Evolutionary conservation across 176 grass and related monocot species (phyloP).

Genomic region (Otatea glauca): DNA sequence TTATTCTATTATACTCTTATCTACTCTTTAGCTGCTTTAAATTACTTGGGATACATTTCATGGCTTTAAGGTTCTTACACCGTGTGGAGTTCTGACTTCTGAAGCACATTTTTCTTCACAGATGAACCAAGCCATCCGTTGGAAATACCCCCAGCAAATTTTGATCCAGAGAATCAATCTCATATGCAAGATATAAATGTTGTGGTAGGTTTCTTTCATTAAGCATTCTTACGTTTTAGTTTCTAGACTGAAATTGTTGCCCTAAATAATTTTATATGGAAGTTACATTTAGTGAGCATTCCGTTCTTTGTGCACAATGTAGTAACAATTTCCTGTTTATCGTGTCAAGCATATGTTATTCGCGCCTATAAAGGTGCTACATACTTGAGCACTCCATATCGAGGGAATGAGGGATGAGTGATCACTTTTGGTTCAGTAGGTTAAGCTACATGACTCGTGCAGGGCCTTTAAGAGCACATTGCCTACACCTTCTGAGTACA

Average conservation of each 20-base stretch:
- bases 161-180: slow-evolving; percentile 43
- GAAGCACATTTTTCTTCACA: slow-evolving; percentile 52
- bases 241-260: slow-evolving; percentile 6
- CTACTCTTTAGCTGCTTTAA: slow-evolving; percentile 7
- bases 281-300: slow-evolving; percentile 21
- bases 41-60: slow-evolving; percentile 19
- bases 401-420: neutral
- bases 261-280: slow-evolving; percentile 21
- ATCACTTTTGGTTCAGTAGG: slow-evolving; percentile 30
- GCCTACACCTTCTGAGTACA: neutral
- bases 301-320: slow-evolving; percentile 1
- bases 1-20: slow-evolving; percentile 1
- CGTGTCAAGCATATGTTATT: slow-evolving; percentile 32
- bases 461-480: slow-evolving; percentile 1
- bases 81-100: slow-evolving; percentile 34
- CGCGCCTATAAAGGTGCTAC: neutral
- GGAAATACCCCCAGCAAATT: slow-evolving; percentile 37
- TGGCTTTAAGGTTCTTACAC: slow-evolving; percentile 26
- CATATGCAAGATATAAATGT: slow-evolving; percentile 35
- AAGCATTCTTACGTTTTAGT: slow-evolving; percentile 22
- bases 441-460: slow-evolving; percentile 12
- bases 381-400: slow-evolving; percentile 7
- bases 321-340: neutral
- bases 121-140: slow-evolving; percentile 32
- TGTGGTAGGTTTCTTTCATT: slow-evolving; percentile 51